phyloP scores from a whole-genome alignment of 1,284 basidiomycete genomes.

The Apiotrichum akiyoshidainum region DNA sequence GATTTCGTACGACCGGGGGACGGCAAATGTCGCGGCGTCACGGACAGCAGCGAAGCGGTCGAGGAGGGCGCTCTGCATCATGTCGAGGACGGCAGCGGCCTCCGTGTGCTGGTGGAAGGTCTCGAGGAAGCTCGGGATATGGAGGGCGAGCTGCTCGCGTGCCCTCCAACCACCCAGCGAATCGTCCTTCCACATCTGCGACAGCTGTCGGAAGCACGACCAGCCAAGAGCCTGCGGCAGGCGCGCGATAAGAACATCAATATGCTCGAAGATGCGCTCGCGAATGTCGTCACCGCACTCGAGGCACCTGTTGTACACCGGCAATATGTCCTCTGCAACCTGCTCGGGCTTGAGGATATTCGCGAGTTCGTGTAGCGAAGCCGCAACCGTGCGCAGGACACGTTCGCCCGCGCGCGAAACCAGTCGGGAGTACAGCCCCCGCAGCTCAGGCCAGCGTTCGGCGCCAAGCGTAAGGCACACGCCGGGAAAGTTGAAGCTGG shows the following conservation, averaged over 20 bases:
- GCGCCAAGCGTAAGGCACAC: constrained; percentile 79
- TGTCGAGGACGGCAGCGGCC: constrained; percentile 48
- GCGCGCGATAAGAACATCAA: constrained; percentile 60
- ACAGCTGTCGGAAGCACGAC: constrained; percentile 58
- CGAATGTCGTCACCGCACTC: constrained; percentile 68
- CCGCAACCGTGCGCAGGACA: constrained; percentile 58
- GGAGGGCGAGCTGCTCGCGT: constrained; percentile 65
- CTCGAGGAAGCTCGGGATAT: constrained; percentile 57
- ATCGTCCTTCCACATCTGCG: constrained; percentile 62
- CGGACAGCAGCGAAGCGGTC: constrained; percentile 81
- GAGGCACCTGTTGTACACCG: constrained; percentile 65
- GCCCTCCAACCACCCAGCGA: constrained; percentile 76
- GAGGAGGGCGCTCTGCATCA: constrained; percentile 66
- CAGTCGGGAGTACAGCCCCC: constrained; percentile 66
- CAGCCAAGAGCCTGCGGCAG: constrained; percentile 58
- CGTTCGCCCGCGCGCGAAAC: constrained; percentile 54
- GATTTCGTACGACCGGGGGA: constrained; percentile 58
- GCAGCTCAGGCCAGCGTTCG: constrained; percentile 72
- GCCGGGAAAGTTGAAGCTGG: constrained; percentile 93
- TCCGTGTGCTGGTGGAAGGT: constrained; percentile 37
- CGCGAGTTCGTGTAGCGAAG: constrained; percentile 84
- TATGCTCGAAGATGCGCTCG: constrained; percentile 58
- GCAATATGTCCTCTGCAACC: constrained; percentile 67
- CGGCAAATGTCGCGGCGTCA: constrained; percentile 63
- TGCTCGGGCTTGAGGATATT: constrained; percentile 73